Percentiles rank a stretch among this genome's conserved stretches.
phyloP scores from a whole-genome alignment of 441 rosid species.

The Croton setiger region DNA sequence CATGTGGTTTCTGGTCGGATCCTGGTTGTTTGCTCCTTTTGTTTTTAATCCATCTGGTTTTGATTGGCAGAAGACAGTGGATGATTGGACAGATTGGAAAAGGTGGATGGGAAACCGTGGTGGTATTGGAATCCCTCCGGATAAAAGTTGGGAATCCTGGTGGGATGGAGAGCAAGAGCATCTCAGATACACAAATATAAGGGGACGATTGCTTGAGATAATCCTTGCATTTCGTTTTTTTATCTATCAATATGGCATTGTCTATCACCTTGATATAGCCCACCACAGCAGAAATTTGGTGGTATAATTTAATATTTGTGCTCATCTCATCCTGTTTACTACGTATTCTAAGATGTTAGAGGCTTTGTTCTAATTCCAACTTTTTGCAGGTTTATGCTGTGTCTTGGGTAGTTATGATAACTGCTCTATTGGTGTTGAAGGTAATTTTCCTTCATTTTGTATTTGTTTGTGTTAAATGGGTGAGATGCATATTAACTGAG shows the following conservation, averaged over 20 bases:
- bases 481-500: not conserved
- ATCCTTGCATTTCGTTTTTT: conserved; percentile 76
- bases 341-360: not conserved
- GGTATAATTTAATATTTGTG: conserved; percentile 37
- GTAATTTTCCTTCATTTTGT: conserved; percentile 32
- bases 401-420: conserved; percentile 75
- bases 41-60: conserved; percentile 95
- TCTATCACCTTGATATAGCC: conserved; percentile 88
- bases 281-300: conserved; percentile 53
- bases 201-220: conserved; percentile 78
- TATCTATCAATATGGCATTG: conserved; percentile 87
- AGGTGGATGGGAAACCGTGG: conserved; percentile 96
- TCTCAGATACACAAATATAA: conserved; percentile 56
- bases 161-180: conserved; percentile 92
- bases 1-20: conserved; percentile 91
- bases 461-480: not conserved
- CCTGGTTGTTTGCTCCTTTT: conserved; percentile 97
- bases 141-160: conserved; percentile 98
- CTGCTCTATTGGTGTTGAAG: conserved; percentile 71
- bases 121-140: conserved; percentile 75
- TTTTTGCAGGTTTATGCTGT: conserved; percentile 67
- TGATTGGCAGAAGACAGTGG: conserved; percentile 97
- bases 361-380: not conserved
- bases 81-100: conserved; percentile 99
- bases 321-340: conserved; percentile 4